Percentiles rank a stretch among this genome's conserved stretches.
Conservation (phyloP, 768 basidiomycete species). For the Boletus insuetus region DNA sequence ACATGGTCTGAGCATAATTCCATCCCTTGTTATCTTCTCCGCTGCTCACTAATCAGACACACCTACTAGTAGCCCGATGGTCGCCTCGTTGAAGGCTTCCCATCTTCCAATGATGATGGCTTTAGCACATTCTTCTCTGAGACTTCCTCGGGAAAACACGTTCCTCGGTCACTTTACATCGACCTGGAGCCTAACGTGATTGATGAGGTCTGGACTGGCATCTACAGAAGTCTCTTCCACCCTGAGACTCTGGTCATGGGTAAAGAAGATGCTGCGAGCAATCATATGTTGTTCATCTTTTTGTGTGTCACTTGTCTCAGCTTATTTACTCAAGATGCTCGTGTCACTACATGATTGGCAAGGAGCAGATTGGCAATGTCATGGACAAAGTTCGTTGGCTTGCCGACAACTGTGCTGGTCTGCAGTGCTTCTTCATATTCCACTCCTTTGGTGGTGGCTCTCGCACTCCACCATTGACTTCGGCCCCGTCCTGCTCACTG, state of each 20-base stretch:
- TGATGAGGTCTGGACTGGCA: conserved; percentile 94
- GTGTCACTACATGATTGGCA: no score
- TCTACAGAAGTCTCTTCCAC: conserved; percentile 97
- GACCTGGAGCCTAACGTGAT: conserved; percentile 98
- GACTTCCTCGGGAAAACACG: conserved; percentile 94
- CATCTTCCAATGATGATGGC: conserved; percentile 77
- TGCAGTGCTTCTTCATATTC: no score
- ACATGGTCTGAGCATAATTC: conserved; percentile 87
- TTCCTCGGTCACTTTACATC: conserved; percentile 95
- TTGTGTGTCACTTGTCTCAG: not conserved
- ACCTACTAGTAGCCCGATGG: conserved; percentile 74
- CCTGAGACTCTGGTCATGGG: conserved; percentile 98
- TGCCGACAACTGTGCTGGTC: no score
- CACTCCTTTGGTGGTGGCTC: no score
- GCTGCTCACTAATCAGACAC: conserved; percentile 18
- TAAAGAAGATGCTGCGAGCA: conserved; percentile 99
- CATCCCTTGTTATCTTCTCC: not conserved
- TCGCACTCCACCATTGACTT: no score
- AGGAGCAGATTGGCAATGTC: no score
- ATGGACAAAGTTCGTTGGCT: no score
- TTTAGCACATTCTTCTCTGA: conserved; percentile 99
- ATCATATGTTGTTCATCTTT: conserved; percentile 57
- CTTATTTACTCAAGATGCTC: no score
- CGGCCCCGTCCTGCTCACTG: no score
- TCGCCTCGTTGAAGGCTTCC: conserved; percentile 77